phyloP scores from a whole-genome alignment of 768 basidiomycete genomes.

The Xerocomellus dryophilus region DNA sequence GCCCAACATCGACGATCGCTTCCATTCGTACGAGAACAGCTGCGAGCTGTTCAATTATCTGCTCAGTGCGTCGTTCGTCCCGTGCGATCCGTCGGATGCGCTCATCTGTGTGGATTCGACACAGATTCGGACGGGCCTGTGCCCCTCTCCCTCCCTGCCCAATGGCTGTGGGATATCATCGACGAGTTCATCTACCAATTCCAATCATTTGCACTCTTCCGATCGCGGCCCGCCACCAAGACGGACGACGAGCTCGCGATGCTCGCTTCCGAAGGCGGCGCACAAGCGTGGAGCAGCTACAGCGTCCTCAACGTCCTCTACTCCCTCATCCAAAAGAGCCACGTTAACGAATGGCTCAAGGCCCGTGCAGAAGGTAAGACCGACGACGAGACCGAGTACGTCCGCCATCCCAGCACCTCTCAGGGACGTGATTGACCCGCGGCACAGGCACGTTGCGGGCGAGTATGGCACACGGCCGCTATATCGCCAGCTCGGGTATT shows the following conservation, averaged over 20 bases:
- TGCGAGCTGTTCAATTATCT: slow-evolving; percentile 98
- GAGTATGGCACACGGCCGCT: slow-evolving; percentile 89
- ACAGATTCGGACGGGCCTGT: slow-evolving; percentile 91
- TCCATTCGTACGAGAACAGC: slow-evolving; percentile 97
- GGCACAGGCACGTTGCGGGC: slow-evolving; percentile 73
- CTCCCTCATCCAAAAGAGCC: slow-evolving; percentile 96
- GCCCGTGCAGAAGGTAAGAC: slow-evolving; percentile 80
- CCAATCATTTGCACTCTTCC: slow-evolving; percentile 92
- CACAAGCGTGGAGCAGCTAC: slow-evolving; percentile 95
- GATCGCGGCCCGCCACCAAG: slow-evolving; percentile 80
- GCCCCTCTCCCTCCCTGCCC: slow-evolving; percentile 88
- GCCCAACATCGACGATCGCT: slow-evolving; percentile 95
- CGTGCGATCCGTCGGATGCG: background rate
- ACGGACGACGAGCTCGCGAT: slow-evolving; percentile 84
- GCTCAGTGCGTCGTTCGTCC: slow-evolving; percentile 54
- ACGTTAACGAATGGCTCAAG: slow-evolving; percentile 87
- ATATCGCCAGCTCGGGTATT: slow-evolving; percentile 95
- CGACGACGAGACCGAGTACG: slow-evolving; percentile 80
- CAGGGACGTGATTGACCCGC: slow-evolving; percentile 3
- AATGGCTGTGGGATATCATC: slow-evolving; percentile 98
- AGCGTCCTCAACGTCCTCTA: slow-evolving; percentile 97
- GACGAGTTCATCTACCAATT: slow-evolving; percentile 99
- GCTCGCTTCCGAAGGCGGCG: slow-evolving; percentile 73
- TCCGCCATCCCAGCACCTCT: slow-evolving; percentile 18
- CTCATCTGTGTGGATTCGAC: background rate